Evolutionary conservation across 257 asterid genomes (phyloP).

Genomic region (Gardenia jasminoides): DNA sequence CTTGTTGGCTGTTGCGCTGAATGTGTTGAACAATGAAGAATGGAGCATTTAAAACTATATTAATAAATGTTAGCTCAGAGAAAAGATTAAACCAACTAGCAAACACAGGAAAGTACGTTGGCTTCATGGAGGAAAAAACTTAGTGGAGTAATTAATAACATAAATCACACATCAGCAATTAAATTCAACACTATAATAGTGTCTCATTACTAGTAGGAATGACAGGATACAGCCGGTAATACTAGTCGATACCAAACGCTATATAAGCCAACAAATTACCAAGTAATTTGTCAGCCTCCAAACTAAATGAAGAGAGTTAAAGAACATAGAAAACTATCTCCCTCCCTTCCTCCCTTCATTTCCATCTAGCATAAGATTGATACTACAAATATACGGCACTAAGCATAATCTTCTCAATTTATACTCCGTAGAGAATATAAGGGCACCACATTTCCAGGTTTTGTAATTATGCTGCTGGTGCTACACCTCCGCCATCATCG

Average conservation of each 20-base stretch:
- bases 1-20: neutral
- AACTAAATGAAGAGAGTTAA: neutral
- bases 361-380: neutral
- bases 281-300: neutral
- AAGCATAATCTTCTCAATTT: neutral
- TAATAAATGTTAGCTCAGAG: neutral
- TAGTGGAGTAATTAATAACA: neutral
- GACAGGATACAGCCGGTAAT: neutral
- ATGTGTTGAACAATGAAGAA: neutral
- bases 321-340: neutral
- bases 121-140: neutral
- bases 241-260: neutral
- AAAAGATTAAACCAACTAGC: no score
- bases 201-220: neutral
- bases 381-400: neutral
- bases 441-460: neutral
- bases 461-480: constrained; percentile 21
- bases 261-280: neutral
- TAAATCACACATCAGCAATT: neutral
- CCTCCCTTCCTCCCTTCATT: neutral
- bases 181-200: no score
- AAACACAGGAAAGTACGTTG: neutral
- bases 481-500: constrained; percentile 17
- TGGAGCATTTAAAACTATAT: neutral
- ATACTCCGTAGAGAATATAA: neutral